These are phyloP conservation scores for Pezicula radicicola DNA, from an alignment of 2,329 filamentous ascomycete genomes.

Conservation along the genomic window DNA sequence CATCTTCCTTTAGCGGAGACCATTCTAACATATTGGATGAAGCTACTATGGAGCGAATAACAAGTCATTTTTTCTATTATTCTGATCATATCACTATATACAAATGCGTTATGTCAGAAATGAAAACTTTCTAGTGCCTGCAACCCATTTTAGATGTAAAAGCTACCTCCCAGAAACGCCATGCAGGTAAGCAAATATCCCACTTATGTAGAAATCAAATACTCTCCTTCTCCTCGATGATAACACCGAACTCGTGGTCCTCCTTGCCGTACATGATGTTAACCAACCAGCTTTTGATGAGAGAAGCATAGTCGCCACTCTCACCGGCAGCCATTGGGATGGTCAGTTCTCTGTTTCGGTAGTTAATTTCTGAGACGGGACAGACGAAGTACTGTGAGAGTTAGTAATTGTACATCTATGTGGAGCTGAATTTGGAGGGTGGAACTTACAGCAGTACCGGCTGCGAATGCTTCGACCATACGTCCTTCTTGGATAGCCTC, in stretches of 20 bases:
- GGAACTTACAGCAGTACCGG: conserved; percentile 73
- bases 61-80: too few species aligned
- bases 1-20: too few species aligned
- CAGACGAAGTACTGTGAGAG: conserved; percentile 63
- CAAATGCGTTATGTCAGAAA: too few species aligned
- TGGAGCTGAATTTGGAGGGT: background rate
- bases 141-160: background rate
- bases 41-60: too few species aligned
- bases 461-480: conserved; percentile 79
- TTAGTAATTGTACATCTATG: conserved; percentile 1
- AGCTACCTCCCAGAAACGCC: background rate
- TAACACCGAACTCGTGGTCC: conserved; percentile 66
- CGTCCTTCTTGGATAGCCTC: conserved; percentile 72
- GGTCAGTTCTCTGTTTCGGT: conserved; percentile 59
- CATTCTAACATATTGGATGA: too few species aligned
- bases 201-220: background rate
- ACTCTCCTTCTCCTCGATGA: conserved; percentile 55
- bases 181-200: background rate
- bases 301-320: conserved; percentile 52
- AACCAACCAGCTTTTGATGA: conserved; percentile 64
- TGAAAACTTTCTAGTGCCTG: too few species aligned
- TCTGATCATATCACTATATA: too few species aligned
- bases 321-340: conserved; percentile 57
- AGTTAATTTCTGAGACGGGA: conserved; percentile 65
- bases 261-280: conserved; percentile 74